Evolutionary conservation across 805 yeast genomes (phyloP), one percentile per base, ranked within the genome.

Genomic region (Yueomyces sinensis): DNA sequence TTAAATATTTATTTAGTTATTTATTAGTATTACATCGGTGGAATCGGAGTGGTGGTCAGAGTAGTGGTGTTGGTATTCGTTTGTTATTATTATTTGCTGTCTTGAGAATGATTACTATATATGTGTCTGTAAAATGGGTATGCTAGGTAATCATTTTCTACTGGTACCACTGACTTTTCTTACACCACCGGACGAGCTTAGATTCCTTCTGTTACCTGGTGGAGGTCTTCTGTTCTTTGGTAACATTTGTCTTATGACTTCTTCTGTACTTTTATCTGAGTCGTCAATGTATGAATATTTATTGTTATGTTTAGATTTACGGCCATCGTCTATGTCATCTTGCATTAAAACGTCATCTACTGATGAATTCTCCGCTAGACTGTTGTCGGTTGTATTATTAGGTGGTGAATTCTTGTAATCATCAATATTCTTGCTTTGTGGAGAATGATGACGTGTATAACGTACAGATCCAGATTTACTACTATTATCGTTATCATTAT

Each of bases 161-260:
- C 32, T 30, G 19, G 58, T 52, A 5, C 59, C 61, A 34, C 59
- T 54, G 27, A 48, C 44, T 35, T 57, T 57, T 34, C 62, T 47
- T 13, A 57, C 50, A 39, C 58, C 53, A 4, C 34, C 54, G 14
- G 50, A 39, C 5, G 50, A 39, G 38, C 62, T 56, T 4, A 57
- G 40, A 17, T 52, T 45, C 40, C 61, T 49, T 35, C 50, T 54
- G 4, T 57, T 58, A 13, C 60, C 56, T 5, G 41, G 33, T 3
- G 46, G 40, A 20, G 24, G 7, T 23, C 59, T 45, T 36, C 49
- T 52, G 32, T 47, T 52, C 22, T 52, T 55, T 13, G 59, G 57
- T 15, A 52, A 34, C 15, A 54, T 38, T 35, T 52, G 56, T 32
- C 46, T 50, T 32, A 54, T 34, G 17, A 50, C 38, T 17, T 42